A percentile compares a stretch with the other conserved stretches of the same genome.
Evolutionary conservation across 306 rosid genomes (phyloP).

Genomic region (Gastrolobium bilobum): DNA sequence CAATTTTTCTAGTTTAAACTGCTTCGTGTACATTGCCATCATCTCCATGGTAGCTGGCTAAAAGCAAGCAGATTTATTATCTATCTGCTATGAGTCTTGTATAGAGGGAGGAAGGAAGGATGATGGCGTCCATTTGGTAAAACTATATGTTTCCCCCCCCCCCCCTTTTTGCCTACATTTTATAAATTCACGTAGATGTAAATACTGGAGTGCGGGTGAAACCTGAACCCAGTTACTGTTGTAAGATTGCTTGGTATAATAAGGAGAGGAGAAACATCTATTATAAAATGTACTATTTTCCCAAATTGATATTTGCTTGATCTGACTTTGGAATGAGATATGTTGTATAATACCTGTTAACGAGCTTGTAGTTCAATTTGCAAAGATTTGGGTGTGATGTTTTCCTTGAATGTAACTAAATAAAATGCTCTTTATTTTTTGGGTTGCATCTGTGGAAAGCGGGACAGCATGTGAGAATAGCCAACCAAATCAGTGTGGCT

Average conservation of each 20-base stretch:
- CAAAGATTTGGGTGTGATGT: neutral
- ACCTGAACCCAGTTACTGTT: constrained; percentile 55
- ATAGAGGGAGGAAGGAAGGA: constrained; percentile 45
- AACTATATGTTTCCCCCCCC: constrained; percentile 37
- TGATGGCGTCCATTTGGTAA: constrained; percentile 42
- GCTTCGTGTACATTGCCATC: constrained; percentile 27
- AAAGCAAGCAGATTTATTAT: constrained; percentile 43
- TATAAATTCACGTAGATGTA: constrained; percentile 68
- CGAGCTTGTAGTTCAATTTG: neutral
- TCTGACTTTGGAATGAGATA: neutral
- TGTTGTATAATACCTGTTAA: neutral
- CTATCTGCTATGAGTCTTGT: constrained; percentile 54
- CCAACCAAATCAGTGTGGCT: too few relatives aligned
- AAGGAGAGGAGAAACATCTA: constrained; percentile 9
- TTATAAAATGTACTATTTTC: constrained; percentile 21
- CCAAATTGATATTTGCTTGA: neutral
- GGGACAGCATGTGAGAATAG: too few relatives aligned
- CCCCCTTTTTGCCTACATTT: constrained; percentile 40
- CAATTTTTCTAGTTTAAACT: constrained; percentile 6
- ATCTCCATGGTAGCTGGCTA: constrained; percentile 32
- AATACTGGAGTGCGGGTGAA: constrained; percentile 56
- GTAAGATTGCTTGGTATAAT: constrained; percentile 47
- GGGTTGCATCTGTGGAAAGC: too few relatives aligned
- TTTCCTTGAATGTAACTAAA: too few relatives aligned
- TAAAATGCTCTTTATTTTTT: too few relatives aligned